Evolutionary conservation across 768 basidiomycete species (phyloP).

Genomic region (Podaxis sp.): DNA sequence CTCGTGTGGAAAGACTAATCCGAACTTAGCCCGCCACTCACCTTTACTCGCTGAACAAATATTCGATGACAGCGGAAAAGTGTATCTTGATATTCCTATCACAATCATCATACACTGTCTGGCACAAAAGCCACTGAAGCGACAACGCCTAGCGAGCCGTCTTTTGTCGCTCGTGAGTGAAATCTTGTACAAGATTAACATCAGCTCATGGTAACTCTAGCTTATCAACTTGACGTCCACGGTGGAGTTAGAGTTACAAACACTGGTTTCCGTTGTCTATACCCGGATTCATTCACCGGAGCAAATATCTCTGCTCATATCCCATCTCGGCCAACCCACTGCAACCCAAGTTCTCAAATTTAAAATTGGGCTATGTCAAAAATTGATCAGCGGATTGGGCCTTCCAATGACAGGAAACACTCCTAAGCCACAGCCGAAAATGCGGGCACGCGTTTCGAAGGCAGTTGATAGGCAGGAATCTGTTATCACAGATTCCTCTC

Average conservation of each 20-base stretch:
- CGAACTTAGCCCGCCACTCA: slow-evolving; percentile 37
- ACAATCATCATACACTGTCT: slow-evolving; percentile 31
- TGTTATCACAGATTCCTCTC: background rate
- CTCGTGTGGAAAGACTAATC: background rate
- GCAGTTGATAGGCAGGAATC: background rate
- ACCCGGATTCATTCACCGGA: slow-evolving; percentile 25
- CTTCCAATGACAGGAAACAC: slow-evolving; percentile 3
- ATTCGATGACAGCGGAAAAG: slow-evolving; percentile 14
- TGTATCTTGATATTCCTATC: slow-evolving; percentile 17
- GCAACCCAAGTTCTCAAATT: slow-evolving; percentile 32
- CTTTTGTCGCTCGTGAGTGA: slow-evolving; percentile 24
- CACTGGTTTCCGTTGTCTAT: slow-evolving; percentile 36
- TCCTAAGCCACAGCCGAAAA: slow-evolving; percentile 11
- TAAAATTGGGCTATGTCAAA: slow-evolving; percentile 41
- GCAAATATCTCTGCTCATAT: slow-evolving; percentile 7
- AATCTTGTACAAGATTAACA: background rate
- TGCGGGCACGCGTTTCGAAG: background rate
- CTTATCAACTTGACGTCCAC: slow-evolving; percentile 42
- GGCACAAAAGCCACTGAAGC: slow-evolving; percentile 27
- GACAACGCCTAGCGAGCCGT: slow-evolving; percentile 29
- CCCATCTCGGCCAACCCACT: slow-evolving; percentile 8
- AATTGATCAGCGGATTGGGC: slow-evolving; percentile 26
- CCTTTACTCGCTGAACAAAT: slow-evolving; percentile 23
- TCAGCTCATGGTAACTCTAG: slow-evolving; percentile 22
- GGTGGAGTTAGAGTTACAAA: slow-evolving; percentile 27